Conservation (phyloP, 257 asterid genomes). For the Cruciata laevipes region DNA sequence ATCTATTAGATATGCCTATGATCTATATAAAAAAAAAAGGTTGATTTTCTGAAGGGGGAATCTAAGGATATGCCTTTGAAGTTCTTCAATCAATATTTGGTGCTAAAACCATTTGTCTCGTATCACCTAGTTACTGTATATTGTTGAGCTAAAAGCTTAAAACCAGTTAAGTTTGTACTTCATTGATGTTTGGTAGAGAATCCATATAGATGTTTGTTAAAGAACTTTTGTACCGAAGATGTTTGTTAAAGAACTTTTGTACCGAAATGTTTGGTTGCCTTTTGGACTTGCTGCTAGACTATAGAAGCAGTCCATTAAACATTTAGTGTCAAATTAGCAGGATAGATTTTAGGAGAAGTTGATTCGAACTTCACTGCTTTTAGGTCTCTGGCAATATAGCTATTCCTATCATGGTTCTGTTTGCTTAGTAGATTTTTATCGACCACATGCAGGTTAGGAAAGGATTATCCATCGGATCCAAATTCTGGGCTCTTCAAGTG, state of each 20-base stretch:
- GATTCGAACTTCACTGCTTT: background rate
- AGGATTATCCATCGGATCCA: conserved; percentile 71
- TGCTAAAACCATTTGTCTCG: background rate
- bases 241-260: background rate
- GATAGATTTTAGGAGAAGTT: background rate
- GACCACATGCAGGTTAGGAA: conserved; percentile 64
- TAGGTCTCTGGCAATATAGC: background rate
- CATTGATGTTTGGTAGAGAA: too few relatives aligned
- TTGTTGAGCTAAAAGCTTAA: background rate
- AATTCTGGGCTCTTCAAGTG: conserved; percentile 82
- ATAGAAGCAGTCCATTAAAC: background rate
- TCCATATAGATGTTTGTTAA: background rate
- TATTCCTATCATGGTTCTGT: too few relatives aligned
- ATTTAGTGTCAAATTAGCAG: background rate
- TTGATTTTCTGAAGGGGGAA: background rate
- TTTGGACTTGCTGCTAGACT: background rate
- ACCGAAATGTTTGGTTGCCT: background rate
- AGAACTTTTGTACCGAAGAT: background rate
- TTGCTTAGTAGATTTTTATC: background rate
- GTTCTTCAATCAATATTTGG: background rate
- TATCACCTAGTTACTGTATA: background rate
- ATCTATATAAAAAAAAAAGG: background rate
- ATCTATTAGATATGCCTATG: background rate
- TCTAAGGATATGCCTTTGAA: background rate
- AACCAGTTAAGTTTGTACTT: background rate